phyloP scores from a whole-genome alignment of 768 basidiomycete species.

The Clathrus columnatus region DNA sequence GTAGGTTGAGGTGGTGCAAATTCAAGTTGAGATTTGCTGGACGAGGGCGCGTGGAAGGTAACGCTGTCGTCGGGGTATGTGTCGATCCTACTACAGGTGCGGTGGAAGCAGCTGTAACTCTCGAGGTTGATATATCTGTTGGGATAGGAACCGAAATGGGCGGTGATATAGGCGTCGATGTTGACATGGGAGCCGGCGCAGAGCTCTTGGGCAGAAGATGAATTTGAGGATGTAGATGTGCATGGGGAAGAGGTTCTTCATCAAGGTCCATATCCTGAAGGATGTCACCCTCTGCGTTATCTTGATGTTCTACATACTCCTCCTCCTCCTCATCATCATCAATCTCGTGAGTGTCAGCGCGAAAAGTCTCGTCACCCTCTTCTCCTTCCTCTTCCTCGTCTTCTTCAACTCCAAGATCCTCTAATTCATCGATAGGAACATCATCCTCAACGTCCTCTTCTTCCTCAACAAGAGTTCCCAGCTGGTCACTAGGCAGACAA shows the following conservation, averaged over 20 bases:
- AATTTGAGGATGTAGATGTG: neutral
- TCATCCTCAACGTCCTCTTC: conserved; percentile 80
- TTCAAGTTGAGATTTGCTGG: conserved; percentile 41
- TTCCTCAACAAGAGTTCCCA: conserved; percentile 74
- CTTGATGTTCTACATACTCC: neutral
- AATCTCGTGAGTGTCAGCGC: no score
- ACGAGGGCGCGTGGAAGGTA: conserved; percentile 42
- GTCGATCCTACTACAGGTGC: neutral
- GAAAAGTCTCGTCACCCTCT: neutral
- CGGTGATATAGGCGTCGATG: conserved; percentile 12
- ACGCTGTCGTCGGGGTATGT: conserved; percentile 13
- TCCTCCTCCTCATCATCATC: neutral
- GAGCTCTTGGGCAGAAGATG: neutral
- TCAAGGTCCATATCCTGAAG: neutral
- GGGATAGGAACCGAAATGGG: neutral
- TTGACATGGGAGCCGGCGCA: neutral
- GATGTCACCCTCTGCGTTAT: neutral
- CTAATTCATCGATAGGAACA: conserved; percentile 13
- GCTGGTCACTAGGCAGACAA: conserved; percentile 59
- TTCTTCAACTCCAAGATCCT: neutral
- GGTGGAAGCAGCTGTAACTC: neutral
- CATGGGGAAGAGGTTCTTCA: neutral
- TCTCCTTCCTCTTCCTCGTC: conserved; percentile 3
- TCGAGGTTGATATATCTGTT: neutral
- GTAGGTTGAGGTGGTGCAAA: conserved; percentile 48